A percentile compares a stretch with the other conserved stretches of the same genome.
Evolutionary conservation across 192 early-diverging fungal species (phyloP).

Genomic region (Coemansia sp.): DNA sequence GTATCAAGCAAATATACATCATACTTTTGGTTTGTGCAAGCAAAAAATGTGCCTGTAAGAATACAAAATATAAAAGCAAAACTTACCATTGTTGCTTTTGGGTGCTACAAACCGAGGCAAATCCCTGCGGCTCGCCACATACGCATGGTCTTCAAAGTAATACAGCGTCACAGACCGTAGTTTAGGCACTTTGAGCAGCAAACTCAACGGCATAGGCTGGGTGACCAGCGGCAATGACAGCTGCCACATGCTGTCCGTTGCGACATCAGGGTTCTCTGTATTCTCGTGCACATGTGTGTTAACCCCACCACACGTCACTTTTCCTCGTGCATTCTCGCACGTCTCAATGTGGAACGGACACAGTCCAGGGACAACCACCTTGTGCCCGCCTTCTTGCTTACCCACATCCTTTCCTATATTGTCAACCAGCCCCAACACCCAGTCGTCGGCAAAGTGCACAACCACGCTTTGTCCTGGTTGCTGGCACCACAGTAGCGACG

Average conservation of each 20-base stretch:
- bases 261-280: not conserved
- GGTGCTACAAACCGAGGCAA: no score
- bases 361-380: conserved; percentile 20
- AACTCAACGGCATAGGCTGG: conserved; percentile 29
- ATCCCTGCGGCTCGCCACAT: not conserved
- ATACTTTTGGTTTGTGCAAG: no score
- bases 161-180: conserved; percentile 19
- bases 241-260: not conserved
- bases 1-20: not conserved
- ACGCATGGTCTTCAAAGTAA: conserved; percentile 12
- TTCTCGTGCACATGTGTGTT: conserved; percentile 24
- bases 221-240: conserved; percentile 28
- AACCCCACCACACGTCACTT: conserved; percentile 18
- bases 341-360: conserved; percentile 43
- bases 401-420: not conserved
- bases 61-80: no score
- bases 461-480: conserved; percentile 8
- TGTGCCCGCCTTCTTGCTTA: not conserved
- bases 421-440: conserved; percentile 13
- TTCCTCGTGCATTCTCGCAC: not conserved
- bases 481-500: conserved; percentile 20
- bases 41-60: no score
- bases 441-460: conserved; percentile 12
- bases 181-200: conserved; percentile 19
- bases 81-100: no score